A percentile compares a stretch with the other conserved stretches of the same genome.
Conservation (phyloP, 352 stramenopile genomes). For the Saprolegnia parasitica region DNA sequence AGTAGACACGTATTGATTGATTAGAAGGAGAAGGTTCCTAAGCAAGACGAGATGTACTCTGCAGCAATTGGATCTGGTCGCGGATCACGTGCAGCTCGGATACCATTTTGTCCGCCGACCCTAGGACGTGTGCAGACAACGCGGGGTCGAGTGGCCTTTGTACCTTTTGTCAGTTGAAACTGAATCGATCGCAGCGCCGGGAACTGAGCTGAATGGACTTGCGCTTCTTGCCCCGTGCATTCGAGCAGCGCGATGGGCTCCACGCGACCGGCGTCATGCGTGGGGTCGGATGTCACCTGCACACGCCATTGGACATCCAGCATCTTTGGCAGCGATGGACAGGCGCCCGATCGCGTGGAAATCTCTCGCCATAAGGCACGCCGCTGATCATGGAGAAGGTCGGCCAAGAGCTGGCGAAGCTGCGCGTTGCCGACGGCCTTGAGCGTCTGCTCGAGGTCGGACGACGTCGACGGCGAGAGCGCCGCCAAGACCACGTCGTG, state of each 20-base stretch:
- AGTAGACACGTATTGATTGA: not conserved
- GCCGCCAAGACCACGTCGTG: not conserved
- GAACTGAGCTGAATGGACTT: not conserved
- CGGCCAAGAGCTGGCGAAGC: not conserved
- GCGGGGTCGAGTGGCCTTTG: not conserved
- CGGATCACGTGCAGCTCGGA: conserved; percentile 11
- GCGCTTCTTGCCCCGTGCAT: not conserved
- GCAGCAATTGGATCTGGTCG: conserved; percentile 12
- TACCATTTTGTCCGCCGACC: not conserved
- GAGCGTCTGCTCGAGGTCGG: not conserved
- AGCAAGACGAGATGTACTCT: not conserved
- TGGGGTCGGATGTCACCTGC: conserved; percentile 1
- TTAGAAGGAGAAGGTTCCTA: not conserved
- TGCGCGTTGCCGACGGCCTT: not conserved
- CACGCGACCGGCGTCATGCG: too few relatives aligned
- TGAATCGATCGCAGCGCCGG: conserved; percentile 3
- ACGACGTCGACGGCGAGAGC: not conserved
- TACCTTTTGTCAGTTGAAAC: conserved; percentile 10
- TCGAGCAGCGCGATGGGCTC: conserved; percentile 9
- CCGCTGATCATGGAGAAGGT: conserved; percentile 4
- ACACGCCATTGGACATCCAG: conserved; percentile 11
- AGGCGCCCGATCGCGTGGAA: not conserved
- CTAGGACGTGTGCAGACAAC: not conserved
- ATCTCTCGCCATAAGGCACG: conserved; percentile 11
- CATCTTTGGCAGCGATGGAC: conserved; percentile 4